Conservation (phyloP, 140 eudicot genomes). For the Anethum foeniculum region DNA sequence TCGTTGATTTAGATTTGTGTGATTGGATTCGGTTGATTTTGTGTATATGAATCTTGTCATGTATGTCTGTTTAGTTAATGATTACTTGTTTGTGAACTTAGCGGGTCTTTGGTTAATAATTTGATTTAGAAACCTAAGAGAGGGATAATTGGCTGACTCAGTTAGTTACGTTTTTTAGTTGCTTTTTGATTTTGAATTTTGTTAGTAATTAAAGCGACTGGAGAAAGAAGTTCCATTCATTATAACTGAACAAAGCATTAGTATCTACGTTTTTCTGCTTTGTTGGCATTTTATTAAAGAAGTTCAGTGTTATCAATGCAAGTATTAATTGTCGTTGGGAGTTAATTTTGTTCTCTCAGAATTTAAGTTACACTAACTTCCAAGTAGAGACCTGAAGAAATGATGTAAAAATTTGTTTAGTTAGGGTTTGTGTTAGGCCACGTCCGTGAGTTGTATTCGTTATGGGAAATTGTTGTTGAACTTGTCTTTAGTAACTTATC, state of each 20-base stretch:
- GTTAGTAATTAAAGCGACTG: background rate
- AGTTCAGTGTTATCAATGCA: background rate
- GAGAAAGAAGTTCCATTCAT: background rate
- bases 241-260: background rate
- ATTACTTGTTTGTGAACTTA: background rate
- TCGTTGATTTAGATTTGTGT: background rate
- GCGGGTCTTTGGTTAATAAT: background rate
- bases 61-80: background rate
- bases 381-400: background rate
- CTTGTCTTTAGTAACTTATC: background rate
- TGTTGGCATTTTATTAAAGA: background rate
- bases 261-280: background rate
- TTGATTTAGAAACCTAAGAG: background rate
- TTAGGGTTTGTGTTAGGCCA: background rate
- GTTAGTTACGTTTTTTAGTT: background rate
- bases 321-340: background rate
- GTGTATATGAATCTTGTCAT: background rate
- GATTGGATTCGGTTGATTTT: conserved; percentile 2
- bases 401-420: background rate
- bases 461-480: background rate
- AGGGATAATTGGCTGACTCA: background rate
- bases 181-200: too few relatives aligned
- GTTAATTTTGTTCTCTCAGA: background rate
- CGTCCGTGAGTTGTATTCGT: background rate
- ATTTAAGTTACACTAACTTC: background rate